These are phyloP conservation scores for Psilocybe sp. DNA, from an alignment of 768 basidiomycete genomes.

Conservation along the genomic window DNA sequence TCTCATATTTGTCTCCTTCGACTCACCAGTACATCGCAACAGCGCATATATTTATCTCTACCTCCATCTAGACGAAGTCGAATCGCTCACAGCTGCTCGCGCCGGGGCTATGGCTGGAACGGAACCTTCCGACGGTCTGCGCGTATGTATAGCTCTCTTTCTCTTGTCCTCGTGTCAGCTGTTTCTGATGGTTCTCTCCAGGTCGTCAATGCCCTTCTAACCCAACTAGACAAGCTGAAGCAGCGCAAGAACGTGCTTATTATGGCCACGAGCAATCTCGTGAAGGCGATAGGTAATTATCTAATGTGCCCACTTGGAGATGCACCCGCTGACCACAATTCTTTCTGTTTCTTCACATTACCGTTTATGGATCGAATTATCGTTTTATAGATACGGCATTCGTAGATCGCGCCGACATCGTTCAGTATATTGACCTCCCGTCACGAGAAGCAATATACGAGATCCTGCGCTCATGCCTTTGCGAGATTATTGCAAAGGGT, in stretches of 20 bases:
- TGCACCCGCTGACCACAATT: too few relatives aligned
- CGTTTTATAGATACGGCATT: slow-evolving; percentile 78
- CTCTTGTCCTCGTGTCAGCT: neutral
- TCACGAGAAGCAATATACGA: slow-evolving; percentile 91
- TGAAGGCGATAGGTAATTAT: slow-evolving; percentile 83
- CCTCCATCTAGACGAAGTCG: slow-evolving; percentile 78
- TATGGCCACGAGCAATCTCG: slow-evolving; percentile 95
- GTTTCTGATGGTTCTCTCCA: slow-evolving; percentile 24
- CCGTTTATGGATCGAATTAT: neutral
- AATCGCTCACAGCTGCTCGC: slow-evolving; percentile 91
- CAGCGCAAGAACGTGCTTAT: slow-evolving; percentile 92
- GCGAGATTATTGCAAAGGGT: slow-evolving; percentile 73
- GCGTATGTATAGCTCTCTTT: slow-evolving; percentile 46
- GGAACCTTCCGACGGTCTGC: slow-evolving; percentile 91
- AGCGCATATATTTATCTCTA: neutral
- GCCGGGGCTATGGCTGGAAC: slow-evolving; percentile 94
- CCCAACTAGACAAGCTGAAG: slow-evolving; percentile 94
- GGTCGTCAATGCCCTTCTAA: slow-evolving; percentile 97
- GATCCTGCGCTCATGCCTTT: slow-evolving; percentile 79
- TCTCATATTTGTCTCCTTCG: slow-evolving; percentile 31
- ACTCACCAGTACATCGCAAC: neutral
- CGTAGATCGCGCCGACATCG: slow-evolving; percentile 94
- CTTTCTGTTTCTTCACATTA: neutral
- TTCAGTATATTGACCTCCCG: slow-evolving; percentile 92
- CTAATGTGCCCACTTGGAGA: too few relatives aligned